Base-by-base conservation (phyloP, 2,329 filamentous ascomycete genomes). In the Pseudocercospora crystallina region DNA sequence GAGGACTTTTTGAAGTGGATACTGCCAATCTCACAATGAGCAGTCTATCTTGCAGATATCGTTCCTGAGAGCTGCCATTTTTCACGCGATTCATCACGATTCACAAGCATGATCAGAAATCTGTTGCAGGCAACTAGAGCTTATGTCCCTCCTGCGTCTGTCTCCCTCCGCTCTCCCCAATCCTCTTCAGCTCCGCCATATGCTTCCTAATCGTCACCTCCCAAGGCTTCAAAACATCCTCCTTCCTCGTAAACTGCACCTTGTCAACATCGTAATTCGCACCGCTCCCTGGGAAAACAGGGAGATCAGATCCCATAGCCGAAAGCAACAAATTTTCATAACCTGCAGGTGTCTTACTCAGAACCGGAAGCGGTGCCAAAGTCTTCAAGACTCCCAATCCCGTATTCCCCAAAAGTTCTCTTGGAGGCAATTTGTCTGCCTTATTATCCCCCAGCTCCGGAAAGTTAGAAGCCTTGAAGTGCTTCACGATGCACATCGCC, bases 401-500 rank as follows among this genome's bases (percentile, higher is more conserved):
- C 26, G 47, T 50, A 14, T 30, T 4, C 8, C 14, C 33, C 8
- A 17, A 5, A 12, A 50, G 2, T 31, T 50, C 33, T 10, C 29
- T 13, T n/a, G 47, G 47, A 7, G 47, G 47, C n/a, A 50, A 14
- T 12, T 43, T 45, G 5, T 26, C 32, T 1, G n/a, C 10, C 15
- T 33, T 20, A 31, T 32, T 45, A 12, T 39, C 15, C 8, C 14
- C 5, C 4, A 50, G 33, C 17, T 50, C 47, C 1, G 47, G 47
- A 26, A 45, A 50, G 17, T 40, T 40, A n/a, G 32, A 29, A 4
- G 47, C 26, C 29, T 39, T 50, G 47, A 44, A 50, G 34, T 50
- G 30, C 33, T 45, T 50, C 14, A 50, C 41, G 35, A 50, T 50
- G 8, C 33, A 45, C 47, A 45, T 50, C 9, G 47, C 47, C 5